Base-by-base conservation (phyloP, 2,329 filamentous ascomycete genomes). In the Metarhizium humberi region DNA sequence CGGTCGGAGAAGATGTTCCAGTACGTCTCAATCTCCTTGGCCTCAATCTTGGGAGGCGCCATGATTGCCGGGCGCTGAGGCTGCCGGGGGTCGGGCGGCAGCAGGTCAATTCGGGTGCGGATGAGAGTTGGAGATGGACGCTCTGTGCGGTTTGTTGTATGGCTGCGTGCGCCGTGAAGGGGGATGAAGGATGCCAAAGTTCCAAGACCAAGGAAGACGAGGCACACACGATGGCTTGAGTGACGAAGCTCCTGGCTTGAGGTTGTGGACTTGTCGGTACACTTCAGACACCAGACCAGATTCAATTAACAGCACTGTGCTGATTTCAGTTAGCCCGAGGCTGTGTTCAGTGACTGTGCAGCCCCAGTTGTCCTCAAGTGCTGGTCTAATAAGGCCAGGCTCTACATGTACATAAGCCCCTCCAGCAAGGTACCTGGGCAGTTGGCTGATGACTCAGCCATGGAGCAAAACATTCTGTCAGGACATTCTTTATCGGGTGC, bases 1-100 rank as follows among this genome's bases (percentile, higher is more conserved):
- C 80, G 72, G 38, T 79, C 73, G 54, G 78, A 71, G 67, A 84
- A 84, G 69, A 84, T 84, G 67, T 83, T 83, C 81, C 81, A 84
- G 69, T 84, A 84, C 52, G 81, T 84, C 63, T 84, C 81, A 63
- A 84, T 81, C 69, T 84, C 81, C 64, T 78, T 74, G 54, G 80
- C 71, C 68, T 84, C 81, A 67, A 84, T 84, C 67, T 80, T 79
- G 66, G 80, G 80, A 62, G 80, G 74, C 25, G 55, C 51, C 79
- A 82, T 82, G 62, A 56, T 70, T 67, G 61, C 59, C 58, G 62
- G 50, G 55, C 51, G 55, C 43, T 59, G 50, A 57, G 53, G 47
- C 47, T 34, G 52, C 52, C 2, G 20, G 32, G 16, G 36, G 29
- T 36, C 43, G 30, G 18, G 7, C 16, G 34, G 18, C 50, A 36